A percentile compares a stretch with the other conserved stretches of the same genome.
These are phyloP conservation scores for Paraconiothyrium brasiliense DNA, from an alignment of 2,329 filamentous ascomycete species.

Conservation along the genomic window DNA sequence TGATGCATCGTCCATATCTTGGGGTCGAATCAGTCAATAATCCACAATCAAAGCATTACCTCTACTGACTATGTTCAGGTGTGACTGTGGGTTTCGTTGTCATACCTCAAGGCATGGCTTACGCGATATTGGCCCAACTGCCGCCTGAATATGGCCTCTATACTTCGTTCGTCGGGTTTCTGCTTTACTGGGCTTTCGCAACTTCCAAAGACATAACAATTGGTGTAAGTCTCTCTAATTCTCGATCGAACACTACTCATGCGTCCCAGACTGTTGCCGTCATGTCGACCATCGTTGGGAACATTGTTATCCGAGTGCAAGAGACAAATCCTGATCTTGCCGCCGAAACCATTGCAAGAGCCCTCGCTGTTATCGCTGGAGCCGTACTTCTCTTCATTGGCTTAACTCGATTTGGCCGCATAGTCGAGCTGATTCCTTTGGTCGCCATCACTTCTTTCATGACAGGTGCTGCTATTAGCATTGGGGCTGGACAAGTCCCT, in stretches of 20 bases:
- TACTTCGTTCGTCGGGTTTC: slow-evolving; percentile 93
- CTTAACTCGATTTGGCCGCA: slow-evolving; percentile 81
- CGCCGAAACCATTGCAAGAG: slow-evolving; percentile 73
- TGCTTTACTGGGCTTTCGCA: slow-evolving; percentile 97
- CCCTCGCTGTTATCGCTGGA: slow-evolving; percentile 81
- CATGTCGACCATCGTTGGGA: slow-evolving; percentile 89
- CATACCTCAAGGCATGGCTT: slow-evolving; percentile 97
- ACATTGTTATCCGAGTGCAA: slow-evolving; percentile 72
- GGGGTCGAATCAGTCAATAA: too few species aligned
- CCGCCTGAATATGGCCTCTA: slow-evolving; percentile 86
- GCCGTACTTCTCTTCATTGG: slow-evolving; percentile 83
- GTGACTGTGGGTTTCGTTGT: slow-evolving; percentile 81
- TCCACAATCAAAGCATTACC: too few species aligned
- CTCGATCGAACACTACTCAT: slow-evolving; percentile 10
- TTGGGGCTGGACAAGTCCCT: slow-evolving; percentile 84
- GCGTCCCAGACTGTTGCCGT: slow-evolving; percentile 81
- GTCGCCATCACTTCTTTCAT: slow-evolving; percentile 95
- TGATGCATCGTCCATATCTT: too few species aligned
- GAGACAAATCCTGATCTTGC: slow-evolving; percentile 56
- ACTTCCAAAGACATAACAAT: slow-evolving; percentile 99
- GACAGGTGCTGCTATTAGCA: slow-evolving; percentile 94
- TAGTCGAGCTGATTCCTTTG: slow-evolving; percentile 93
- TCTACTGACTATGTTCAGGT: slow-evolving; percentile 51
- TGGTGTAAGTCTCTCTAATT: slow-evolving; percentile 67
- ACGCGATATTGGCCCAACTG: slow-evolving; percentile 84